These are phyloP conservation scores for Cymbopogon citratus DNA, from an alignment of 176 grass and related monocot species.

Conservation along the genomic window DNA sequence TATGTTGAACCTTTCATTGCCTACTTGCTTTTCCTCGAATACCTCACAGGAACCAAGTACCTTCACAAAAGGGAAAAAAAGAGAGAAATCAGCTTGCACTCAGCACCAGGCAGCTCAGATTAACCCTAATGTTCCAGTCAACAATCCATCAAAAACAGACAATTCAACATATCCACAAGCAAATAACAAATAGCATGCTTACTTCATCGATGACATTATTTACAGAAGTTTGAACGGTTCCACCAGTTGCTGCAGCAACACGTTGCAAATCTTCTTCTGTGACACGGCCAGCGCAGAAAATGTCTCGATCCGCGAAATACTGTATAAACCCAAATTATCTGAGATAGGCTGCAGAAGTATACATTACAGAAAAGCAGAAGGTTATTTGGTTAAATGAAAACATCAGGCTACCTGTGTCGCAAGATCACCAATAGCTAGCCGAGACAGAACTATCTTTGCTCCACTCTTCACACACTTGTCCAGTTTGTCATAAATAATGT, in stretches of 20 bases:
- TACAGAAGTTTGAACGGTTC: constrained; percentile 84
- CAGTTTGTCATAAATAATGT: constrained; percentile 98
- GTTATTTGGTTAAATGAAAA: not conserved
- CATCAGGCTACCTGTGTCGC: constrained; percentile 65
- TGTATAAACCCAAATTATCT: constrained; percentile 27
- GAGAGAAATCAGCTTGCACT: not conserved
- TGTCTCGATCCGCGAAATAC: constrained; percentile 91
- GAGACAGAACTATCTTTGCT: constrained; percentile 84
- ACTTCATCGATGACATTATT: constrained; percentile 89
- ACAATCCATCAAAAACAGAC: not conserved
- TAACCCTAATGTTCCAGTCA: not conserved
- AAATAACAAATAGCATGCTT: not conserved
- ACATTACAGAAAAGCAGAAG: not conserved
- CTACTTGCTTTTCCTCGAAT: constrained; percentile 93
- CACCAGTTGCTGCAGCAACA: constrained; percentile 81
- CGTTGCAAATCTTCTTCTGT: constrained; percentile 87
- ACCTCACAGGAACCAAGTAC: constrained; percentile 88
- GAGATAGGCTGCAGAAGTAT: not conserved
- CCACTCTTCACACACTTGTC: constrained; percentile 96
- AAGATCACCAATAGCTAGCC: constrained; percentile 92
- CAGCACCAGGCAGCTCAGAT: not conserved
- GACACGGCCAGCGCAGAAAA: constrained; percentile 96
- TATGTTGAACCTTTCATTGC: constrained; percentile 94
- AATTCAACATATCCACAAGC: not conserved
- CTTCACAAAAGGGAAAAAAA: constrained; percentile 34